phyloP scores from a whole-genome alignment of 441 rosid genomes.

The Bruguiera hainesii region DNA sequence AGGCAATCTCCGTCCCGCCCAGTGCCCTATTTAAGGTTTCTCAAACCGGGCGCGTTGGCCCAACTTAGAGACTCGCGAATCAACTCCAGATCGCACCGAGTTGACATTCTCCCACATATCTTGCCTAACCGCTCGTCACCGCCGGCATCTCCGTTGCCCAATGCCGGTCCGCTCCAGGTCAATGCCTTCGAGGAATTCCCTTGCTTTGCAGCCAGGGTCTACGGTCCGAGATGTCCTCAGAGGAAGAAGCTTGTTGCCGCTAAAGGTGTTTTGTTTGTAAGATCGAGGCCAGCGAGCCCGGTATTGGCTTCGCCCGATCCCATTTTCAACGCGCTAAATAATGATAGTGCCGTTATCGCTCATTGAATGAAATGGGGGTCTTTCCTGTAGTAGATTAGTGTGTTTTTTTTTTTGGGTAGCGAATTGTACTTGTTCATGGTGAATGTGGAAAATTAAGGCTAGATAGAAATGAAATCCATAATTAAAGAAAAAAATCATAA shows the following conservation, averaged over 20 bases:
- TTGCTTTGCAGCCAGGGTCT: constrained; percentile 26
- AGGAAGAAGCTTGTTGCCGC: constrained; percentile 45
- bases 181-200: constrained; percentile 21
- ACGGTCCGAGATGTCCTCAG: constrained; percentile 35
- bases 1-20: constrained; percentile 6
- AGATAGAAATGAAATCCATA: constrained; percentile 13
- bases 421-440: too few relatives aligned
- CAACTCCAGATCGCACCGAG: constrained; percentile 37
- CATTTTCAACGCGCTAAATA: constrained; percentile 24
- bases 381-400: constrained; percentile 18
- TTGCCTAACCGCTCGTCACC: neutral
- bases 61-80: constrained; percentile 42
- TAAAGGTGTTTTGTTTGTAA: constrained; percentile 26
- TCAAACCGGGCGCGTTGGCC: constrained; percentile 49
- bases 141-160: constrained; percentile 6
- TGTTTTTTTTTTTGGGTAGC: neutral
- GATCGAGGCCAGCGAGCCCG: constrained; percentile 19
- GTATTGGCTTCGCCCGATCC: constrained; percentile 30
- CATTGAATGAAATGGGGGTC: constrained; percentile 20
- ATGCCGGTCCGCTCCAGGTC: constrained; percentile 2
- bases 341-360: constrained; percentile 21
- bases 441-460: neutral
- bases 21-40: constrained; percentile 35
- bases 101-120: constrained; percentile 20
- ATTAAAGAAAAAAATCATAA: neutral